Percentiles rank a stretch among this genome's conserved stretches.
Evolutionary conservation across 2,329 filamentous ascomycete species (phyloP).

Genomic region (Paracoccidioides lutzii): DNA sequence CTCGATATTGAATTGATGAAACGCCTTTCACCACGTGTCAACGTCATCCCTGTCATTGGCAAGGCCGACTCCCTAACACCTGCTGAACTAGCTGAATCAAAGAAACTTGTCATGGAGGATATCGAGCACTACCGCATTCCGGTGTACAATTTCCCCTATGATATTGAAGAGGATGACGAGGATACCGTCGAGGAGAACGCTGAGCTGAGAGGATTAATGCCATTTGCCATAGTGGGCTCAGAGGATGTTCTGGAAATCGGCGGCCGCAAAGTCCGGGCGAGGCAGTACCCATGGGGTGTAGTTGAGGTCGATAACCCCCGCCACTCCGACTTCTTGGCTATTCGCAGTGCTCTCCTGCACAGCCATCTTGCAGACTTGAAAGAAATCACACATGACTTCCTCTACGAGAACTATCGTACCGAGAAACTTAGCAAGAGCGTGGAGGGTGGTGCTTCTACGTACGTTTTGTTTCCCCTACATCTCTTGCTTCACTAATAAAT

Average conservation of each 20-base stretch:
- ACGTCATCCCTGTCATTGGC: constrained; percentile 97
- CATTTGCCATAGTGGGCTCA: constrained; percentile 95
- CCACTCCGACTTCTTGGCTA: constrained; percentile 96
- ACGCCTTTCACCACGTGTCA: constrained; percentile 92
- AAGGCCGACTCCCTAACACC: constrained; percentile 96
- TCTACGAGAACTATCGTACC: constrained; percentile 99
- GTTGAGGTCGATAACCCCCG: constrained; percentile 98
- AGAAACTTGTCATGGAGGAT: constrained; percentile 99
- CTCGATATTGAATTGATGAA: constrained; percentile 99
- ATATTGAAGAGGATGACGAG: constrained; percentile 98
- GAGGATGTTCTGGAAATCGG: constrained; percentile 92
- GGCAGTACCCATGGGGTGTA: constrained; percentile 98
- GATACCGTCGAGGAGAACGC: constrained; percentile 99
- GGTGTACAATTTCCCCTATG: constrained; percentile 99
- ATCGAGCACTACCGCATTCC: constrained; percentile 99
- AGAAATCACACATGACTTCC: constrained; percentile 99
- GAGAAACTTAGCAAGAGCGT: constrained; percentile 99
- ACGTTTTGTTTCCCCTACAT: constrained; percentile 36
- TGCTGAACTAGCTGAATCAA: constrained; percentile 91
- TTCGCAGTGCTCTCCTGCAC: constrained; percentile 90
- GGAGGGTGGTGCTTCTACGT: constrained; percentile 77
- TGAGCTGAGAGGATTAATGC: constrained; percentile 93
- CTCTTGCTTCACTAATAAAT: background rate
- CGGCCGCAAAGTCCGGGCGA: constrained; percentile 78
- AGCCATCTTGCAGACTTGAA: constrained; percentile 96